Conservation (phyloP, 345 rosid genomes). For the Toxicodendron radicans region DNA sequence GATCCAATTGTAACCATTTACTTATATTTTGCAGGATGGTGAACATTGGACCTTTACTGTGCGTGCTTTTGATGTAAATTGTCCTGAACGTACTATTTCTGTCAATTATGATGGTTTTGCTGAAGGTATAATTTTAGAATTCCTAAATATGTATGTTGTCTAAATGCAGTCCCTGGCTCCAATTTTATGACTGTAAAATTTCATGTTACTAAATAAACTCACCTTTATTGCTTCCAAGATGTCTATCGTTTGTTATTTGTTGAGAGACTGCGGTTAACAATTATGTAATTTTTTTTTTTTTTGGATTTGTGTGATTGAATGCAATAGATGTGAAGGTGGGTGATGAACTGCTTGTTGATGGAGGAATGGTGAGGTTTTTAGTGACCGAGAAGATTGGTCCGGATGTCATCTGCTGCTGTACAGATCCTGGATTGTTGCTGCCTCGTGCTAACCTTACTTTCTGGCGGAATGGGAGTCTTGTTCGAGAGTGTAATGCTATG, state of each 20-base stretch:
- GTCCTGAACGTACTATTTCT: slow-evolving; percentile 52
- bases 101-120: slow-evolving; percentile 74
- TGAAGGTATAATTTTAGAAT: slow-evolving; percentile 42
- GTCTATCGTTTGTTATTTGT: background rate
- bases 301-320: background rate
- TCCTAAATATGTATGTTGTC: background rate
- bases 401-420: slow-evolving; percentile 62
- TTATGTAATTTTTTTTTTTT: slow-evolving; percentile 6
- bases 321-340: slow-evolving; percentile 57
- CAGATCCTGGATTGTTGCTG: slow-evolving; percentile 64
- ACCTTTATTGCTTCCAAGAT: slow-evolving; percentile 2
- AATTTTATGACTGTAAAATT: too few relatives aligned
- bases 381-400: slow-evolving; percentile 70
- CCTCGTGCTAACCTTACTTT: slow-evolving; percentile 73
- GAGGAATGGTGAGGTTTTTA: slow-evolving; percentile 75
- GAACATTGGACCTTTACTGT: slow-evolving; percentile 70
- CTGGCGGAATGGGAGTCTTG: slow-evolving; percentile 70
- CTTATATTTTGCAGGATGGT: slow-evolving; percentile 44
- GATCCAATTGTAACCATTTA: background rate
- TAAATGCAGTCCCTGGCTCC: background rate
- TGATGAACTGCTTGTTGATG: slow-evolving; percentile 74
- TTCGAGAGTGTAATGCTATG: slow-evolving; percentile 71
- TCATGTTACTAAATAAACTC: too few relatives aligned
- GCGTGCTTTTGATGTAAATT: slow-evolving; percentile 46
- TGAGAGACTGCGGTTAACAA: slow-evolving; percentile 2